Base-by-base conservation (phyloP, 331 rosid species). In the Dryas integrifolia region DNA sequence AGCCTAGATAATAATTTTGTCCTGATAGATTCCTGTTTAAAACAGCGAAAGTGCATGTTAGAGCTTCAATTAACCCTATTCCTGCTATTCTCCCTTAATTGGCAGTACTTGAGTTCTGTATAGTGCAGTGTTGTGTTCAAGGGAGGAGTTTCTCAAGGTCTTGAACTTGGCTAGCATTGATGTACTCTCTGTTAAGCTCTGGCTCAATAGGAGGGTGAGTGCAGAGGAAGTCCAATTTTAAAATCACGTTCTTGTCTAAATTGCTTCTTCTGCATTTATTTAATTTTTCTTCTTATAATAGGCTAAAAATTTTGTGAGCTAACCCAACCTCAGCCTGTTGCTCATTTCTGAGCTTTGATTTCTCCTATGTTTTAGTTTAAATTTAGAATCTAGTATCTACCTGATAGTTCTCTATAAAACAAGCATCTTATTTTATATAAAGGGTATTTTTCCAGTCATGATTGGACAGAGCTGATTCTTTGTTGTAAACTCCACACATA, bases 111-210 rank as follows among this genome's bases (percentile, higher is more conserved):
- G 62, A 67, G 50, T 76, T 73, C 56, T 82, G 71, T 77, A 41
- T 80, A 87, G 92, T 81, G 81, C 92, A 78, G 84, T 83, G 69
- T 73, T 87, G 71, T 52, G 65, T 75, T 57, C 79, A 57, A 87
- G 82, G 79, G 85, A 82, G 69, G 92, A 87, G 82, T 85, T 85
- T 79, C 69, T 82, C 80, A 85, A 82, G 85, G 86, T 81, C 64
- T 74, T 85, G 58, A 82, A 87, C 78, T 81, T 87, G 78, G 82
- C 72, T 66, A 83, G 80, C 72, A 58, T 87, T 48, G 89, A 85
- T 79, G 80, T 80, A 48, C 85, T 87, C 64, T 85, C 76, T 15
- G 80, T 85, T 66, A 82, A 82, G 59, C 84, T 87, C 53, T 65
- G 83, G 80, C 76, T 87, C 1, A 83, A 85, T 79, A 72, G 72